These are phyloP conservation scores for Clonostachys sp. DNA, from an alignment of 2,329 filamentous ascomycete genomes.

Conservation along the genomic window DNA sequence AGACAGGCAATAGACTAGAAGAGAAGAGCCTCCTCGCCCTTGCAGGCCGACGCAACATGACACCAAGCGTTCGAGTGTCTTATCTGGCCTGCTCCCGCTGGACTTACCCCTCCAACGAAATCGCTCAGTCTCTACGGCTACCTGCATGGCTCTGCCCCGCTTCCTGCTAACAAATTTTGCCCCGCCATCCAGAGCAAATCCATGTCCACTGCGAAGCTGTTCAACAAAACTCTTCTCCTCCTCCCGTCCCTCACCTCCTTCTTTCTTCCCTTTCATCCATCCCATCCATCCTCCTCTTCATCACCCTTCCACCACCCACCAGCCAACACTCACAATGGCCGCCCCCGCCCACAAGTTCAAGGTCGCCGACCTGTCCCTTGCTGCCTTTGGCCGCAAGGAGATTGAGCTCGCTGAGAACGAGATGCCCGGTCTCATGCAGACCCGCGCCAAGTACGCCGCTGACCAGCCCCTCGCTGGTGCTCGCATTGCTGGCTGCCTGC, in stretches of 20 bases:
- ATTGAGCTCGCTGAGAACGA: slow-evolving; percentile 95
- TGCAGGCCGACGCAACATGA: too few species aligned
- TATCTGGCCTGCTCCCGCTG: too few species aligned
- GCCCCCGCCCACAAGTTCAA: slow-evolving; percentile 92
- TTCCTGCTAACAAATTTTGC: too few species aligned
- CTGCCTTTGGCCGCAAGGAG: slow-evolving; percentile 98
- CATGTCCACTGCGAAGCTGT: slow-evolving; percentile 1
- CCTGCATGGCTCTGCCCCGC: too few species aligned
- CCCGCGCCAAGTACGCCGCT: slow-evolving; percentile 81
- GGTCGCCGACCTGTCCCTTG: slow-evolving; percentile 96
- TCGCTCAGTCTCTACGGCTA: too few species aligned
- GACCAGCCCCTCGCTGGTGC: slow-evolving; percentile 94
- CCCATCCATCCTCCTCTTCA: slow-evolving; percentile 6
- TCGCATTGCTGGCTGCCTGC: slow-evolving; percentile 94
- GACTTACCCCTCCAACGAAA: too few species aligned
- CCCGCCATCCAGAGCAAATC: background rate
- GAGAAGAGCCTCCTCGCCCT: too few species aligned
- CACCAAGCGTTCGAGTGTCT: too few species aligned
- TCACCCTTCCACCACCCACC: slow-evolving; percentile 2
- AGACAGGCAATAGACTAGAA: too few species aligned
- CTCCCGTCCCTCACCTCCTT: slow-evolving; percentile 14
- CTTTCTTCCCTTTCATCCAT: slow-evolving; percentile 8
- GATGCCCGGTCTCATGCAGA: slow-evolving; percentile 98
- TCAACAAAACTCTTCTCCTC: slow-evolving; percentile 6
- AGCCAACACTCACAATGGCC: slow-evolving; percentile 43